Conservation (phyloP, 1,139 yeast genomes). For the Lodderomyces metapsilosis region DNA sequence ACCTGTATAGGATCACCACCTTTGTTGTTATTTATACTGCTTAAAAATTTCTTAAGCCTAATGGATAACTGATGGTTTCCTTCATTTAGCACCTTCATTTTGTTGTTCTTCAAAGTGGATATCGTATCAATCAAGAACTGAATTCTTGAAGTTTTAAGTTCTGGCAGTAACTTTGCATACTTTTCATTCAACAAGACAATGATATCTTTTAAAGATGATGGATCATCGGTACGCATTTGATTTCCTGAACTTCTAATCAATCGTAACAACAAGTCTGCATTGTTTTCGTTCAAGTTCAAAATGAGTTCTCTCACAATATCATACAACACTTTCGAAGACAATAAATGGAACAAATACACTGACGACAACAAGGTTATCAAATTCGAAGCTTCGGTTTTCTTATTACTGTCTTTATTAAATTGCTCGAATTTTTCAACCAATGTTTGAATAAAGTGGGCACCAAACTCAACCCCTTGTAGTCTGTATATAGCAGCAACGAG, state of each 20-base stretch:
- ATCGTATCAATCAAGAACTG: conserved; percentile 84
- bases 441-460: conserved; percentile 81
- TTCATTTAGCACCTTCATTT: conserved; percentile 54
- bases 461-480: conserved; percentile 83
- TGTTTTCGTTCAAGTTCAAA: conserved; percentile 58
- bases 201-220: conserved; percentile 79
- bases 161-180: conserved; percentile 31
- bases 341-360: conserved; percentile 72
- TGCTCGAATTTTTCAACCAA: conserved; percentile 65
- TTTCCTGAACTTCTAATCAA: conserved; percentile 76
- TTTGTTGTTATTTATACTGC: conserved; percentile 44
- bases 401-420: conserved; percentile 34
- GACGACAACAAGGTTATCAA: conserved; percentile 73
- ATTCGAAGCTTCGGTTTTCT: conserved; percentile 56
- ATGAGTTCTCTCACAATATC: conserved; percentile 66
- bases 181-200: conserved; percentile 55
- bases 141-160: conserved; percentile 58
- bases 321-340: conserved; percentile 72
- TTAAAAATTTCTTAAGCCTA: conserved; percentile 68
- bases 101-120: conserved; percentile 81
- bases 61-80: conserved; percentile 50
- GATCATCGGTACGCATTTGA: conserved; percentile 87
- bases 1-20: conserved; percentile 80
- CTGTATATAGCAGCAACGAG: conserved; percentile 74
- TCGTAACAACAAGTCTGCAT: conserved; percentile 75